These are phyloP conservation scores for Boletus eberwhitei DNA, from an alignment of 768 basidiomycete genomes.

Conservation along the genomic window DNA sequence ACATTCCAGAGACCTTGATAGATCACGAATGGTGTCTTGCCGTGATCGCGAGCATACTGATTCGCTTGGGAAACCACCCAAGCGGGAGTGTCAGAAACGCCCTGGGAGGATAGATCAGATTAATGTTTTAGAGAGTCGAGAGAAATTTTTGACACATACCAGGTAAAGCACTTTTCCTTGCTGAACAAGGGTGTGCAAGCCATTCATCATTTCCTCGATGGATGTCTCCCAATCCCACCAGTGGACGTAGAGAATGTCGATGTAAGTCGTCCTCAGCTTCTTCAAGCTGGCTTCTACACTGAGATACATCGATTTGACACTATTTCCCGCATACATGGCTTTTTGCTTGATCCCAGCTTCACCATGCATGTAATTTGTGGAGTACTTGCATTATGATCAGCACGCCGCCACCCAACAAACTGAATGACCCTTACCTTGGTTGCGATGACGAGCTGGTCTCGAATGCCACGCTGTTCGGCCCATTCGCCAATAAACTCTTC, in stretches of 20 bases:
- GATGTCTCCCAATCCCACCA: constrained; percentile 39
- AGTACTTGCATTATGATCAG: constrained; percentile 9
- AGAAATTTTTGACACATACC: not conserved
- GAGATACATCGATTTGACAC: constrained; percentile 32
- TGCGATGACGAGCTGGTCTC: constrained; percentile 49
- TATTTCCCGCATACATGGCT: constrained; percentile 36
- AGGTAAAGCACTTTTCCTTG: constrained; percentile 39
- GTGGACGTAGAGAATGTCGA: constrained; percentile 30
- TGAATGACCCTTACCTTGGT: constrained; percentile 30
- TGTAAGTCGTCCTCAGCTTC: constrained; percentile 42
- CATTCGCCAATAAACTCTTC: constrained; percentile 53
- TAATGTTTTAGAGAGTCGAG: not conserved
- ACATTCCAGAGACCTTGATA: constrained; percentile 40
- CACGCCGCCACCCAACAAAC: no score
- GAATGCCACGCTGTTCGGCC: constrained; percentile 40
- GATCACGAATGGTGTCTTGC: constrained; percentile 42
- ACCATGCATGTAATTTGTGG: constrained; percentile 13
- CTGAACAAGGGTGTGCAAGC: constrained; percentile 36
- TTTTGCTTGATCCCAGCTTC: constrained; percentile 16
- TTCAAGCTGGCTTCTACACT: constrained; percentile 34
- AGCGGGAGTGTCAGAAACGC: constrained; percentile 35
- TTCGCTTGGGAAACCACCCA: constrained; percentile 42
- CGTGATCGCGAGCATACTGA: constrained; percentile 40
- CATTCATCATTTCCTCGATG: constrained; percentile 40
- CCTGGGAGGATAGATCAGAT: constrained; percentile 4